phyloP scores from a whole-genome alignment of 2,329 filamentous ascomycete genomes.

The Diaporthe batatas region DNA sequence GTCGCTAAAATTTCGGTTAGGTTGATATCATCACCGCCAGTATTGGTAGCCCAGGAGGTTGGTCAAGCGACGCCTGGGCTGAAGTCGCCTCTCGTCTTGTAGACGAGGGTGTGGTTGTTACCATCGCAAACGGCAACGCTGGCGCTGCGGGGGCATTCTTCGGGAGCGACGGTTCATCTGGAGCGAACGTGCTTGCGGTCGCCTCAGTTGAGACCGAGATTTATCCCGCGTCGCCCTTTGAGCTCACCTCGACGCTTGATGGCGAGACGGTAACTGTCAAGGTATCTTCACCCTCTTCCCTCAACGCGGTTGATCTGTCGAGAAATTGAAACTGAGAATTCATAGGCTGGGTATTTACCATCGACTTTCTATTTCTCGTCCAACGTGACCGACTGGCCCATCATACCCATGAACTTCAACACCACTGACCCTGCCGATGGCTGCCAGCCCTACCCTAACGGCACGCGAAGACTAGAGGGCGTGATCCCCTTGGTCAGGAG shows the following conservation, averaged over 20 bases:
- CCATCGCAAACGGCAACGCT: slow-evolving; percentile 59
- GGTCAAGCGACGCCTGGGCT: slow-evolving; percentile 49
- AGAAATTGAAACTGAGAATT: neutral
- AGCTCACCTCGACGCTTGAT: slow-evolving; percentile 32
- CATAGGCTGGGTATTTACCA: slow-evolving; percentile 39
- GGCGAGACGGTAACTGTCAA: slow-evolving; percentile 34
- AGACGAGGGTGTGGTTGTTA: slow-evolving; percentile 57
- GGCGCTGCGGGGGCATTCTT: slow-evolving; percentile 58
- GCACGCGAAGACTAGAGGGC: slow-evolving; percentile 54
- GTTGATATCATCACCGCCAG: slow-evolving; percentile 55
- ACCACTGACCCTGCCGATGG: slow-evolving; percentile 48
- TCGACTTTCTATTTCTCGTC: slow-evolving; percentile 40
- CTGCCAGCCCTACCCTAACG: slow-evolving; percentile 55
- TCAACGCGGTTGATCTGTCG: neutral
- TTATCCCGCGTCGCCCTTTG: slow-evolving; percentile 42
- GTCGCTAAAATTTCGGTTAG: neutral
- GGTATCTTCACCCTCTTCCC: neutral
- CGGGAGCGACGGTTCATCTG: slow-evolving; percentile 55
- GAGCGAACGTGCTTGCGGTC: slow-evolving; percentile 57
- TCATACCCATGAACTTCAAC: slow-evolving; percentile 47
- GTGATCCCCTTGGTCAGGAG: slow-evolving; percentile 58
- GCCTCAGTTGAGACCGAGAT: slow-evolving; percentile 55
- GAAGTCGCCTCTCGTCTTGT: slow-evolving; percentile 57
- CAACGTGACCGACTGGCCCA: slow-evolving; percentile 44
- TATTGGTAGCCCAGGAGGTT: slow-evolving; percentile 51